Base-by-base conservation (phyloP, 257 asterid species). In the Nicotiana knightiana region DNA sequence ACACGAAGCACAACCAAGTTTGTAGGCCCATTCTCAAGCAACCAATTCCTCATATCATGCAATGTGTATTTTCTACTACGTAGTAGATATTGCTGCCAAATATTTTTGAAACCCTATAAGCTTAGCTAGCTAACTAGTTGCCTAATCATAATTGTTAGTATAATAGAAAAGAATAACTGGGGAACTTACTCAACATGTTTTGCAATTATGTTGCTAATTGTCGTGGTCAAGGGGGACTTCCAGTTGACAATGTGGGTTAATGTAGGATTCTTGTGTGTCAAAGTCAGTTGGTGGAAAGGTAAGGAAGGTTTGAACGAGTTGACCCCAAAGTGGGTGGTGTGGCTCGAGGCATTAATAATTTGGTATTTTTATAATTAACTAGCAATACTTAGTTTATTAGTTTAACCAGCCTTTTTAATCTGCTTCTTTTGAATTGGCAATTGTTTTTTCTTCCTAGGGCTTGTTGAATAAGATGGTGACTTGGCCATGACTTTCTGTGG, bases 321-420 rank as follows among this genome's bases (percentile, higher is more conserved):
- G 84, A 80, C 79, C n/a, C 73, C 73, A 81, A 67, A 70, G 82
- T 73, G 30, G 84, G 82, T 71, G 33, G 91, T 81, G 92, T 90
- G 94, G 93, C 95, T 93, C 94, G 92, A 93, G 90, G 90, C 84
- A 80, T 46, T 24, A 71, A 71, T 48, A 12, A 71, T 46, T 71
- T 48, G 8, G 15, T 46, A 3, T 21, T 43, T 24, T 43, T 7
- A 43, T 43, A 39, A 39, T 6, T 54, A 58, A 70, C 53, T 51
- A 81, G 37, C 61, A n/a, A 7, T 28, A 26, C 48, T n/a, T 17
- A 17, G 71, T 33, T 67, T 48, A 3, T 16, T 32, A 68, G 48
- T 61, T 8, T 51, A 51, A 32, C 16, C 51, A 68, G 6, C 35
- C 37, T 5, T 70, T 70, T 70, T 70, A 17, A 70, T 70, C 58